Percentiles rank a stretch among this genome's conserved stretches.
Evolutionary conservation across 2,329 filamentous ascomycete species (phyloP).

Genomic region (Atkinsonella hypoxylon): DNA sequence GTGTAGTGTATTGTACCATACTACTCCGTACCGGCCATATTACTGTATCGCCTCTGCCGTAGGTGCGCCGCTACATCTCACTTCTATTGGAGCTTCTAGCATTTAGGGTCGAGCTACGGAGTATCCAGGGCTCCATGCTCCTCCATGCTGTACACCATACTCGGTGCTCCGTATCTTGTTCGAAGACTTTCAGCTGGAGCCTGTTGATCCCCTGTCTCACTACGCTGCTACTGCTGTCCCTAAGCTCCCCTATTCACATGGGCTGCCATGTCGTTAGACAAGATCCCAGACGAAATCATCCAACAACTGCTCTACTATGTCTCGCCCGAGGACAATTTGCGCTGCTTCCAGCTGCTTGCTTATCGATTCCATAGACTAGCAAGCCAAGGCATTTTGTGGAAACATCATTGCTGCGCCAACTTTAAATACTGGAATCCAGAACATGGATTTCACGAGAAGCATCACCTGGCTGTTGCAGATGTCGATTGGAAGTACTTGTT

Average conservation of each 20-base stretch:
- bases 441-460: slow-evolving; percentile 47
- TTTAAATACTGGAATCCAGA: slow-evolving; percentile 66
- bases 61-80: neutral
- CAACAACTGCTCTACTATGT: slow-evolving; percentile 59
- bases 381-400: slow-evolving; percentile 69
- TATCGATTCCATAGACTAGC: slow-evolving; percentile 53
- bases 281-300: slow-evolving; percentile 74
- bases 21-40: neutral
- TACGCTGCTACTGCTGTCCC: neutral
- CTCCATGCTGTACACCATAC: neutral
- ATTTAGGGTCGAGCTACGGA: neutral
- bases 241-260: slow-evolving; percentile 7
- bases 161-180: neutral
- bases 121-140: neutral
- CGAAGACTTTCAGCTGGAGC: neutral
- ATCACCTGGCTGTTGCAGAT: slow-evolving; percentile 37
- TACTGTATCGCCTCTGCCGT: neutral
- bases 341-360: slow-evolving; percentile 40
- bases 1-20: neutral
- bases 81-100: neutral
- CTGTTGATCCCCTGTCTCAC: neutral
- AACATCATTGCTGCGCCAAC: slow-evolving; percentile 52
- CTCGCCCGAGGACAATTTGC: slow-evolving; percentile 42
- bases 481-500: slow-evolving; percentile 69
- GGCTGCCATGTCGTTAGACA: slow-evolving; percentile 25